Conservation (phyloP, 2,329 filamentous ascomycete genomes). For the Trichophyton verrucosum region DNA sequence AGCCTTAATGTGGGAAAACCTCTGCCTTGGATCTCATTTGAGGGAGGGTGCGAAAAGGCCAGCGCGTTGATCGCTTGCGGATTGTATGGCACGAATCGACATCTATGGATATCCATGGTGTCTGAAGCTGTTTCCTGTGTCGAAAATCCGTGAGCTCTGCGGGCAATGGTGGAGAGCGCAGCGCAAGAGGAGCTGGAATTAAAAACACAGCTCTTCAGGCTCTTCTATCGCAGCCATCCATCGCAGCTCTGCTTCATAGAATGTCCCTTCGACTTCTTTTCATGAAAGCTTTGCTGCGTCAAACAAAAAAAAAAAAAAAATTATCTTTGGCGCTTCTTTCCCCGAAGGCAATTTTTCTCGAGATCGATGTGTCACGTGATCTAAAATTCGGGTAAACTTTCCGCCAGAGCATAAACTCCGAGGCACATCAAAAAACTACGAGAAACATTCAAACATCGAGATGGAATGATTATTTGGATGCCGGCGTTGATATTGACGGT, state of each 20-base stretch:
- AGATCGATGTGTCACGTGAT: background rate
- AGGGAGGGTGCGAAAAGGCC: constrained; percentile 71
- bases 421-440: background rate
- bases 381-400: background rate
- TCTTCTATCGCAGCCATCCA: background rate
- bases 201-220: background rate
- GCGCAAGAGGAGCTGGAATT: background rate
- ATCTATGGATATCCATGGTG: constrained; percentile 88
- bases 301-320: background rate
- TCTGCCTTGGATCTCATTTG: constrained; percentile 34
- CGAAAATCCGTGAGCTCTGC: background rate
- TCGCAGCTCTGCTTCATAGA: background rate
- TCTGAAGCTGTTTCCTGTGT: background rate
- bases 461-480: background rate
- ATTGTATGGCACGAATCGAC: constrained; percentile 87
- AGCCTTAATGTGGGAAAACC: constrained; percentile 55
- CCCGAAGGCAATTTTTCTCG: constrained; percentile 5
- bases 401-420: background rate
- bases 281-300: background rate
- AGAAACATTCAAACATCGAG: too few relatives aligned
- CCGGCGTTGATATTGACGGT: background rate
- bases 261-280: background rate
- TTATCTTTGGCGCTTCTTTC: background rate
- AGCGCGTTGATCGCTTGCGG: constrained; percentile 87
- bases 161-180: background rate